Evolutionary conservation across 805 yeast genomes (phyloP).

Genomic region (Saccharomycopsis sp.): DNA sequence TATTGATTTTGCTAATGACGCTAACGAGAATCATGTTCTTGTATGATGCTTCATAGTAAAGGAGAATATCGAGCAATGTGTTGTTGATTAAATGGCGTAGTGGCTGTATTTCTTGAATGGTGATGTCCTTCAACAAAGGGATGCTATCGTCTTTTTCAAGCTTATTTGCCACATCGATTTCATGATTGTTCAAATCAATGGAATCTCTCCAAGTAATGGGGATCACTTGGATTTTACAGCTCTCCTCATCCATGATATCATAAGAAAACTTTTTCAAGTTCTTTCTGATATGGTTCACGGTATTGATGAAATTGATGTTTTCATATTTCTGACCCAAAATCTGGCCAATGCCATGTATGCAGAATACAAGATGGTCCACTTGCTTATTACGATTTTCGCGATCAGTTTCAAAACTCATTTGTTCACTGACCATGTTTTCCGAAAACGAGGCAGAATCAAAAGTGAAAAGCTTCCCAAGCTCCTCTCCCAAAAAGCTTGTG

Average conservation of each 20-base stretch:
- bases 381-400: constrained; percentile 36
- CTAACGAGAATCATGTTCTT: constrained; percentile 49
- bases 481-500: background rate
- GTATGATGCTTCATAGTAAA: constrained; percentile 68
- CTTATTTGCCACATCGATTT: too few species aligned
- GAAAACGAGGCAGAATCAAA: constrained; percentile 28
- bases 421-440: background rate
- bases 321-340: constrained; percentile 69
- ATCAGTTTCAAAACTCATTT: constrained; percentile 24
- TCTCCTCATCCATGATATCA: constrained; percentile 38
- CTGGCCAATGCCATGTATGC: constrained; percentile 95
- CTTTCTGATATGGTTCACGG: constrained; percentile 55
- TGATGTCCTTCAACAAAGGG: constrained; percentile 63
- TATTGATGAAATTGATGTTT: constrained; percentile 79
- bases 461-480: background rate
- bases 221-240: constrained; percentile 67
- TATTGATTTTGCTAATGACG: constrained; percentile 57
- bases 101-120: constrained; percentile 69
- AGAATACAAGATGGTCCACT: constrained; percentile 58
- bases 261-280: constrained; percentile 43
- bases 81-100: constrained; percentile 76
- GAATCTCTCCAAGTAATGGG: constrained; percentile 91
- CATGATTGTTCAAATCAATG: constrained; percentile 47
- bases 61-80: constrained; percentile 72
- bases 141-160: constrained; percentile 23